Base-by-base conservation (phyloP, 129 eudicot species). In the Smallanthus sonchifolius region DNA sequence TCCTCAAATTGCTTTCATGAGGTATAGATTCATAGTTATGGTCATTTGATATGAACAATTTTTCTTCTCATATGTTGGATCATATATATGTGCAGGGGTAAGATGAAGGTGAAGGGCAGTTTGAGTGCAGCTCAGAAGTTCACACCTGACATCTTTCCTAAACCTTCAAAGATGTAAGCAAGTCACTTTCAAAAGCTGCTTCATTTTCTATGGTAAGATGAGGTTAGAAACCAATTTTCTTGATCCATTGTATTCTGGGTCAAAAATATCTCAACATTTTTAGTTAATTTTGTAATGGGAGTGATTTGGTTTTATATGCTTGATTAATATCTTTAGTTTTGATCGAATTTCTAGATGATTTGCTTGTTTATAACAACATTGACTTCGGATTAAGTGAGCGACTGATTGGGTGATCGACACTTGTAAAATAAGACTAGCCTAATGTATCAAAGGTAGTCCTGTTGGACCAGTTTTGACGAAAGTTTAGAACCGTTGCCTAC, bases 61-160 rank as follows among this genome's bases (percentile, higher is more conserved):
- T 37, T 0, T 36, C 28, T 62, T 63, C 24, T 61, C 10, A 51
- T 63, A 51, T 72, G 39, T 30, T 43, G 67, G 20, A 5, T 54
- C 40, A 17, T 62, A 62, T 24, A 62, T 79, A n/a, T 79, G 32
- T 79, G 51, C 74, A 79, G 83, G 83, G 89, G 97, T 37, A 84
- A 87, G 67, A 85, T 87, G 91, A 87, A 86, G 83, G 83, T 91
- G 55, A 91, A 87, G 72, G 96, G 96, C 0, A 91, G 97, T 52
- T 73, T 87, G 55, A 87, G 87, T 82, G 94, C 97, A 48, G 89
- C 97, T 39, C 87, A 80, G 69, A 91, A 91, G 64, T 91, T 91
- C 65, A 91, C 95, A 28, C 94, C 95, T 5, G 97, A 91, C 61
- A 87, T 91, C 52, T 91, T 85, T 84, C 95, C 97, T 47, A 87